Evolutionary conservation across 495 filamentous ascomycete genomes (phyloP), one percentile per base, ranked within the genome.

Genomic region (Tuber indicum): DNA sequence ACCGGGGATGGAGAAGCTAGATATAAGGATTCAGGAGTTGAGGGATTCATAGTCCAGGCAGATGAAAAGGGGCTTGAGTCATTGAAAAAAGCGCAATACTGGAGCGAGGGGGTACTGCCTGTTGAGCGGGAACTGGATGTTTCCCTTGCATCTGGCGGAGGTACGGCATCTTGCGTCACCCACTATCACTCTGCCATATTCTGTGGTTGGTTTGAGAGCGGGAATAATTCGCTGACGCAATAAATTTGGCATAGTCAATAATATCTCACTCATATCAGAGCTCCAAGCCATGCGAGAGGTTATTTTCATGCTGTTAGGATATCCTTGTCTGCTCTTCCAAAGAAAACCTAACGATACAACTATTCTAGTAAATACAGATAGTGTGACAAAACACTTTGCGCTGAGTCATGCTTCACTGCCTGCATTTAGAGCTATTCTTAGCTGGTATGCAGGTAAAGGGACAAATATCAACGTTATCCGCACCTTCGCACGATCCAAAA

Each of bases 241-340:
- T 66, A 46, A 76, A 66, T 76, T 79, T 52, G 77, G 84, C 77
- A 78, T 84, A 78, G 79, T 77, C 78, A 71, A 85, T 74, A 76
- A 86, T 79, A 85, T 89, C 80, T 84, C 84, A 7, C 73, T 85
- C 4, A 84, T 96, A 47, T 90, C 92, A 0, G 94, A 96, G 81
- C 85, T 92, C 2, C 92, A 95, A 75, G 83, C 90, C 7, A 86
- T 94, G 46, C 90, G 94, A 66, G 94, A 98, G 79, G 87, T 89
- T 1, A 85, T 97, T 1, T 94, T 92, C 78, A 95, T 97, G 93
- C 88, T 98, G 1, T 87, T 89, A 46, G 94, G 93, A 0, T 85
- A 97, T 32, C 89, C 91, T 49, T 96, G 92, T 0, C 91, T 89
- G 32, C 83, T 97, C 9, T 97, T 92, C 47, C 86, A 89, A 46